These are phyloP conservation scores for Cercospora canescens DNA, from an alignment of 2,329 filamentous ascomycete genomes.

Conservation along the genomic window DNA sequence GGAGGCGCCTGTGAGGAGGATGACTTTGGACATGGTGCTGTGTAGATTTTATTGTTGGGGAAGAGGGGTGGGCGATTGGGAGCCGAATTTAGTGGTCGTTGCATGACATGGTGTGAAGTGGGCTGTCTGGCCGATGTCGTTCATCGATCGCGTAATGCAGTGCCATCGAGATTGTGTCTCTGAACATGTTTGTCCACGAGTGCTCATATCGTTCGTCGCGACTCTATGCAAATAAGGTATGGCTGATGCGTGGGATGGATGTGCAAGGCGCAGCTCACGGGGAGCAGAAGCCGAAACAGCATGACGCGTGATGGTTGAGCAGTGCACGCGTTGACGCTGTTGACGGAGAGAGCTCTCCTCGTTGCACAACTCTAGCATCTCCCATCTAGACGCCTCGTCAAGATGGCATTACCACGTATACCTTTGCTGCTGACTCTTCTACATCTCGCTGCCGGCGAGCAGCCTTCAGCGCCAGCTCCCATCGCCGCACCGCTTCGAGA, in stretches of 20 bases:
- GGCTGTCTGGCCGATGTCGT: neutral
- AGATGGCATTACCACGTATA: constrained; percentile 6
- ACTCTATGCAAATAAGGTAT: neutral
- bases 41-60: neutral
- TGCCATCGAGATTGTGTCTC: neutral
- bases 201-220: neutral
- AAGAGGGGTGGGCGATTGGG: neutral
- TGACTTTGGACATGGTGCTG: constrained; percentile 41
- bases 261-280: neutral
- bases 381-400: neutral
- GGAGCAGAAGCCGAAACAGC: neutral
- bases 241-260: neutral
- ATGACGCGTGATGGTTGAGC: neutral
- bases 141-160: neutral
- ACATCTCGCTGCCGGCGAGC: constrained; percentile 47
- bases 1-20: constrained; percentile 63
- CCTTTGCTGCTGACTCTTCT: constrained; percentile 26
- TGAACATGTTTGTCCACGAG: neutral
- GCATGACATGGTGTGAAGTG: neutral
- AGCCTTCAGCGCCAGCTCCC: constrained; percentile 78
- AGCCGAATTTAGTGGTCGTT: neutral
- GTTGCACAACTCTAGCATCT: neutral
- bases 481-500: constrained; percentile 79
- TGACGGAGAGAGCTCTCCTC: neutral
- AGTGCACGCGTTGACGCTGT: constrained; percentile 3